phyloP scores from a whole-genome alignment of 1,284 basidiomycete species.

The Athelia sp. region DNA sequence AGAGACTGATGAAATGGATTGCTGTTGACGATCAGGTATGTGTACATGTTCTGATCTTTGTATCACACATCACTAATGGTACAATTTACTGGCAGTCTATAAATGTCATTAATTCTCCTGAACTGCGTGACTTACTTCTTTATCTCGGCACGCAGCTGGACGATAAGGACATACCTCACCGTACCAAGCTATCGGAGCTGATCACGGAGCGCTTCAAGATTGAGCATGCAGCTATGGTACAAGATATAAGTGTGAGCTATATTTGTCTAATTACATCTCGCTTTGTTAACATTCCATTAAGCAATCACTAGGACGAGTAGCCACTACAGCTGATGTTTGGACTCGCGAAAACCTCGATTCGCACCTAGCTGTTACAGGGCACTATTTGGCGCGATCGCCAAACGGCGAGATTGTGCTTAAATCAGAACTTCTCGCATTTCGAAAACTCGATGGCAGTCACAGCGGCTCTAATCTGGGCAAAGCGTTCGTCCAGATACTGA shows the following conservation, averaged over 20 bases:
- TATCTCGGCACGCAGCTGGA: constrained; percentile 16
- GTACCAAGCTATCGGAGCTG: constrained; percentile 17
- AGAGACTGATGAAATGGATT: constrained; percentile 16
- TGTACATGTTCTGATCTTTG: background rate
- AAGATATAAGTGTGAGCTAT: constrained; percentile 10
- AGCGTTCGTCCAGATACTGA: constrained; percentile 7
- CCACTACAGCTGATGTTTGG: constrained; percentile 16
- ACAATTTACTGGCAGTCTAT: constrained; percentile 16
- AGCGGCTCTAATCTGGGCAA: constrained; percentile 11
- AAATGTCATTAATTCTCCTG: constrained; percentile 21
- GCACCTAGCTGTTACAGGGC: constrained; percentile 15
- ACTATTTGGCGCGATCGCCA: constrained; percentile 6
- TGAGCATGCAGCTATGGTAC: constrained; percentile 12
- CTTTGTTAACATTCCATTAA: background rate
- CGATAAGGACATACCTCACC: constrained; percentile 18
- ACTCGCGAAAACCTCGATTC: constrained; percentile 2
- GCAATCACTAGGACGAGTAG: constrained; percentile 12
- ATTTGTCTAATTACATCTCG: background rate
- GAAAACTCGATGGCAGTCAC: constrained; percentile 8
- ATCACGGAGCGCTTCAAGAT: constrained; percentile 15
- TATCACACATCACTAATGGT: background rate
- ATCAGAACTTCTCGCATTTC: constrained; percentile 11
- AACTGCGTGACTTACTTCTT: constrained; percentile 22
- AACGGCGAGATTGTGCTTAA: constrained; percentile 4
- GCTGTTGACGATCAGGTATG: constrained; percentile 24